These are phyloP conservation scores for Physcomitrium patens DNA, from an alignment of 225 moss, liverwort and hornwort species.

Conservation along the genomic window DNA sequence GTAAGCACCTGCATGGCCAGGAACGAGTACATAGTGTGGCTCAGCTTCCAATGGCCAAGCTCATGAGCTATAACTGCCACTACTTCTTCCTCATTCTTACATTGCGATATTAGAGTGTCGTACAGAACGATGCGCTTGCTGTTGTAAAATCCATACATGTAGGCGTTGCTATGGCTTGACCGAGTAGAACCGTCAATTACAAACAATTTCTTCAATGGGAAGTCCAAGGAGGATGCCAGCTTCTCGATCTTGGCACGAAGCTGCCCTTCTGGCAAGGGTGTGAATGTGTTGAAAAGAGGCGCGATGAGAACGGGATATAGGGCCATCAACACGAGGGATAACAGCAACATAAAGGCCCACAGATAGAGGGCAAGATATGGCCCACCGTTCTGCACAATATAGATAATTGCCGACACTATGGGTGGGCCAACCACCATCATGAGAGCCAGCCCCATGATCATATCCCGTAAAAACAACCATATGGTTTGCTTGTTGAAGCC, in stretches of 20 bases:
- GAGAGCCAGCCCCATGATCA: constrained; percentile 74
- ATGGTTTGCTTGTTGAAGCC: constrained; percentile 99
- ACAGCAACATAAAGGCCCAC: constrained; percentile 96
- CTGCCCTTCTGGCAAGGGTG: constrained; percentile 75
- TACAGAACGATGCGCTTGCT: constrained; percentile 99
- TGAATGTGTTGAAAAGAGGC: constrained; percentile 96
- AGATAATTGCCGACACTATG: constrained; percentile 80
- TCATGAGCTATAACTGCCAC: constrained; percentile 99
- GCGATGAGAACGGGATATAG: constrained; percentile 92
- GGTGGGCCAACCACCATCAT: constrained; percentile 92
- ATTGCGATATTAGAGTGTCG: constrained; percentile 95
- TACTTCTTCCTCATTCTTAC: constrained; percentile 91
- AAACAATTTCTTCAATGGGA: constrained; percentile 93
- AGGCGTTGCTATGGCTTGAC: constrained; percentile 96
- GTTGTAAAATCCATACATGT: constrained; percentile 99
- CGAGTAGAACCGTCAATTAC: constrained; percentile 95
- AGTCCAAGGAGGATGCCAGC: constrained; percentile 81
- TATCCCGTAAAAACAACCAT: constrained; percentile 87
- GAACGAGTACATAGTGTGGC: constrained; percentile 97
- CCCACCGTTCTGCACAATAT: constrained; percentile 90
- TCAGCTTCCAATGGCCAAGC: constrained; percentile 98
- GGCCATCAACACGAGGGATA: constrained; percentile 92
- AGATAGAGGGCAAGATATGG: constrained; percentile 95
- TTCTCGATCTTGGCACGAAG: constrained; percentile 88
- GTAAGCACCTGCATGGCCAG: constrained; percentile 98